Evolutionary conservation across 768 basidiomycete genomes (phyloP).

Genomic region (Suillus lakei): DNA sequence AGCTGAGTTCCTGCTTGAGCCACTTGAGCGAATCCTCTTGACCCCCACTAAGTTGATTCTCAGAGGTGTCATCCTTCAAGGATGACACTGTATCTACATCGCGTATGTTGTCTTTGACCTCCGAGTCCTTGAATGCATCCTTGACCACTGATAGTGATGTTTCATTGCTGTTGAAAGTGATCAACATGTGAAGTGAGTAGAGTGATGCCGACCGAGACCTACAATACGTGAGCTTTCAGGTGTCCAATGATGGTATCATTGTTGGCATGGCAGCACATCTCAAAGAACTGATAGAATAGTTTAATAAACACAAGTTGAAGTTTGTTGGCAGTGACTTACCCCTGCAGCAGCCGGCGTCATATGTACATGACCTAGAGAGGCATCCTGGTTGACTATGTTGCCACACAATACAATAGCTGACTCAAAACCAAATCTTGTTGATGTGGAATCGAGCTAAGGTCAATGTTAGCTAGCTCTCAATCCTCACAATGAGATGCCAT

Average conservation of each 20-base stretch:
- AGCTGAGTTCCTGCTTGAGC: background rate
- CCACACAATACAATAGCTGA: conserved; percentile 13
- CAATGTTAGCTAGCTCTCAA: background rate
- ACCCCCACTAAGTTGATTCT: background rate
- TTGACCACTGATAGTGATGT: background rate
- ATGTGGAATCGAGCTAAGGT: conserved; percentile 6
- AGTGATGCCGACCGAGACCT: conserved; percentile 1
- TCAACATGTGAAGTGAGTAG: background rate
- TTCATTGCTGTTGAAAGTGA: background rate
- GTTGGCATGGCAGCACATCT: conserved; percentile 6
- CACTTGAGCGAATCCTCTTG: background rate
- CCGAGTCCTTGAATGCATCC: background rate
- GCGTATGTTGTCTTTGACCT: background rate
- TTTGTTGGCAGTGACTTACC: no score
- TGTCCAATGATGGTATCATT: conserved; percentile 5
- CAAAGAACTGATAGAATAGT: conserved; percentile 13
- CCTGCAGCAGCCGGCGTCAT: background rate
- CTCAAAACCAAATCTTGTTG: conserved; percentile 13
- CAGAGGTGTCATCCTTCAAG: background rate
- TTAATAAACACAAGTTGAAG: no score
- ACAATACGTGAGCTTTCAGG: conserved; percentile 16
- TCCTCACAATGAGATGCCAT: no score
- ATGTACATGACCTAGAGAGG: conserved; percentile 3
- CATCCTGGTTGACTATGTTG: conserved; percentile 14
- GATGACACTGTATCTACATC: background rate